A percentile compares a stretch with the other conserved stretches of the same genome.
Evolutionary conservation across 495 filamentous ascomycete species (phyloP).

Genomic region (Talaromyces ruber): DNA sequence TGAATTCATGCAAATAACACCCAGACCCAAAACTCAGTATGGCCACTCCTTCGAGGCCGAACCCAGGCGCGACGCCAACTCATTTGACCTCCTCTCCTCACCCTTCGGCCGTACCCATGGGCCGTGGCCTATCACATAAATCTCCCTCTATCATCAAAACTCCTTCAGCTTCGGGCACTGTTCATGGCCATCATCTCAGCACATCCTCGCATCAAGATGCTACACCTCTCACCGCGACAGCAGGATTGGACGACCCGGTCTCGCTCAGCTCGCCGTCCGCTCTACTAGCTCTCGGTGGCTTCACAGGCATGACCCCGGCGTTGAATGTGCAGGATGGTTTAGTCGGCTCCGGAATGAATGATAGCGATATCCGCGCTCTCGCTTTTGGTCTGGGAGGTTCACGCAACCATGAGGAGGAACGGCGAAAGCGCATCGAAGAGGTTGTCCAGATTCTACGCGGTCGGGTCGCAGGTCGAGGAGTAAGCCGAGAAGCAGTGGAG

Average conservation of each 20-base stretch:
- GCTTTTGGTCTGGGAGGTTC: slow-evolving; percentile 30
- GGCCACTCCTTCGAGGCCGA: slow-evolving; percentile 37
- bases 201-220: slow-evolving; percentile 31
- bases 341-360: slow-evolving; percentile 31
- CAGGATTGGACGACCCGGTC: slow-evolving; percentile 30
- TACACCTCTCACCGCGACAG: slow-evolving; percentile 27
- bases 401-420: slow-evolving; percentile 44
- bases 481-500: slow-evolving; percentile 78
- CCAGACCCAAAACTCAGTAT: slow-evolving; percentile 12
- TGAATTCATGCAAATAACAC: background rate
- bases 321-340: slow-evolving; percentile 32
- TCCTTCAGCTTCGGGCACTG: slow-evolving; percentile 24
- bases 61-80: slow-evolving; percentile 36
- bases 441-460: slow-evolving; percentile 32
- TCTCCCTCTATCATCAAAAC: slow-evolving; percentile 36
- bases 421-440: slow-evolving; percentile 41
- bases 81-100: slow-evolving; percentile 37
- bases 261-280: slow-evolving; percentile 39
- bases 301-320: slow-evolving; percentile 34
- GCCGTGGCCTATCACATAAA: slow-evolving; percentile 33
- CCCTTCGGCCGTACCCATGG: slow-evolving; percentile 28
- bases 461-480: slow-evolving; percentile 40
- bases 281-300: slow-evolving; percentile 33
- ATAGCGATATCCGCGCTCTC: slow-evolving; percentile 35
- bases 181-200: slow-evolving; percentile 18